These are phyloP conservation scores for Babesia microti DNA, from an alignment of 169 alveolate genomes.

Conservation along the genomic window DNA sequence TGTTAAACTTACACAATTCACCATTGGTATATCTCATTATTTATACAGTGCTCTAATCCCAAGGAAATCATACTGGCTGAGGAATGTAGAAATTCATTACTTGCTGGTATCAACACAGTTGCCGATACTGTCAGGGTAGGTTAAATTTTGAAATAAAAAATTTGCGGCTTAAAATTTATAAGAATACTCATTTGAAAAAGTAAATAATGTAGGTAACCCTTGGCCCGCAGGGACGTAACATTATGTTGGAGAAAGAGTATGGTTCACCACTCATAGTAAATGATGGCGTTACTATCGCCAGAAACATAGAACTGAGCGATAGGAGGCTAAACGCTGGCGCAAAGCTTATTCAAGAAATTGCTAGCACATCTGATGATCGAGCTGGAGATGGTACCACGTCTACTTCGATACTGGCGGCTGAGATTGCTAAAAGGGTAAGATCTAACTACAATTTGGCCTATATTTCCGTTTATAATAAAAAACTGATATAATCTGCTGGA, in stretches of 20 bases:
- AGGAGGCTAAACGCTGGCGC: slow-evolving; percentile 76
- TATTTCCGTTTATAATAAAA: too few species aligned
- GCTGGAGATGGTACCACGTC: slow-evolving; percentile 86
- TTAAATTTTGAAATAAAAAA: background rate
- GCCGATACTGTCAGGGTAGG: slow-evolving; percentile 67
- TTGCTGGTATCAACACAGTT: slow-evolving; percentile 64
- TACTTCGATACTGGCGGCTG: slow-evolving; percentile 77
- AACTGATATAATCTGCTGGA: too few species aligned
- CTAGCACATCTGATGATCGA: slow-evolving; percentile 72
- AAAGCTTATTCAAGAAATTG: slow-evolving; percentile 74
- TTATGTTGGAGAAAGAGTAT: slow-evolving; percentile 72
- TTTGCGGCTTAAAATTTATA: background rate
- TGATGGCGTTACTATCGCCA: slow-evolving; percentile 82
- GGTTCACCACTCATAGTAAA: slow-evolving; percentile 76
- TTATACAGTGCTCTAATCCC: too few species aligned
- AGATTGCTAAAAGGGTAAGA: slow-evolving; percentile 53
- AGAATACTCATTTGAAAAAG: background rate
- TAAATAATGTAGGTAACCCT: slow-evolving; percentile 53
- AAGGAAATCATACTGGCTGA: slow-evolving; percentile 65
- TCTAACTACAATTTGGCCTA: too few species aligned
- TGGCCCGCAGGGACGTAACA: slow-evolving; percentile 81
- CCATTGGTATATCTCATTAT: too few species aligned
- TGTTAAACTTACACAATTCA: too few species aligned
- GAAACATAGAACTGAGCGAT: slow-evolving; percentile 69
- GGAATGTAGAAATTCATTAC: slow-evolving; percentile 65